Base-by-base conservation (phyloP, 306 rosid species). In the Corylus heterophylla region DNA sequence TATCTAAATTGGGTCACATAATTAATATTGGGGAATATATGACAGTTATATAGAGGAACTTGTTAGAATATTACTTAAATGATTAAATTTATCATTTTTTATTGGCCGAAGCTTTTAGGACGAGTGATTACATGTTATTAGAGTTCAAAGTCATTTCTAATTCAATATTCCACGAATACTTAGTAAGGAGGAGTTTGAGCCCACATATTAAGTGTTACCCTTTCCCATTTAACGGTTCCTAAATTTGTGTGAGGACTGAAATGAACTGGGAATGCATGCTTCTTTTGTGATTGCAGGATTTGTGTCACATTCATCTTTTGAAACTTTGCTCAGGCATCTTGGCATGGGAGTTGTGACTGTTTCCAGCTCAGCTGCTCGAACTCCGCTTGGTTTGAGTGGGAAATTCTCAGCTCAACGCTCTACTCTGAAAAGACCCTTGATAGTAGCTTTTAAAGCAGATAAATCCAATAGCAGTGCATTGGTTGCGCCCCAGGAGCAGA, bases 341-440 rank as follows among this genome's bases (percentile, higher is more conserved):
- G 92, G 93, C 78, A 91, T 95, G 98, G 98, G 97, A 91, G 98
- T 91, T 82, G 98, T 95, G 81, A 87, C 98, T 29, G 89, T 95
- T 71, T 92, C 98, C 62, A 92, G 97, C 87, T 86, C 98, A 76
- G 98, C 85, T 75, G 85, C 98, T 39, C 81, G 94, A 54, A 83
- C 89, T 79, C 85, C 96, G 12, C 8, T 92, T 11, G 91, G 97
- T 85, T 83, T 90, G 82, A 87, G 86, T 75, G 9, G 89, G 4
- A 92, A 89, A 54, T 85, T 90, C 69, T 74, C 90, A 0, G 76
- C 55, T 80, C 81, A 86, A 74, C 79, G 85, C 74, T 27, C 83
- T 49, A 47, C 84, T 13, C 63, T 47, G 67, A 87, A 89, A 84
- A 91, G 85, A 63, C 94, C 92, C 16, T 58, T 82, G 76, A 83